Conservation (phyloP, 2,329 filamentous ascomycete species). For the Sporothrix globosa region DNA sequence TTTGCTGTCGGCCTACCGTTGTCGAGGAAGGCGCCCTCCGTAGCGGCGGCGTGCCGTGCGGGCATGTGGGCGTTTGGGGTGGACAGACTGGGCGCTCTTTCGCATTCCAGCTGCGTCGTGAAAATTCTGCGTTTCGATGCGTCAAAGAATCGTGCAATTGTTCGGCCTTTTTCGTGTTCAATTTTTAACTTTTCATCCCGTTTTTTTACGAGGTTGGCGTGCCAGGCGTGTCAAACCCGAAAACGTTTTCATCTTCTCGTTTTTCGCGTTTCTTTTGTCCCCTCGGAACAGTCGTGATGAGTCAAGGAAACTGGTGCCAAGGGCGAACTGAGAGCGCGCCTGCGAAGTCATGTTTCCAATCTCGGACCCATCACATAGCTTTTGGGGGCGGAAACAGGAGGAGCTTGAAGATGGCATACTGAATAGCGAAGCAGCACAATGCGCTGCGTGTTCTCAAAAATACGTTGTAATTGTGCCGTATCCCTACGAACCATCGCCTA, state of each 20-base stretch:
- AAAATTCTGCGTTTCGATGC: conserved; percentile 25
- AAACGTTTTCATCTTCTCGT: background rate
- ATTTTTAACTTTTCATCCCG: background rate
- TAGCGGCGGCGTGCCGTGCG: conserved; percentile 1
- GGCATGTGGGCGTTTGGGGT: conserved; percentile 11
- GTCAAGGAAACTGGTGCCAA: conserved; percentile 21
- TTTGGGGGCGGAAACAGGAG: conserved; percentile 12
- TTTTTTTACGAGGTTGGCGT: background rate
- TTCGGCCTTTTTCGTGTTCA: conserved; percentile 10
- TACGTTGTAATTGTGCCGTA: background rate
- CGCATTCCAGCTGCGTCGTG: conserved; percentile 14
- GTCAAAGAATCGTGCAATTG: conserved; percentile 10
- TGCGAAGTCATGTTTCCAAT: background rate
- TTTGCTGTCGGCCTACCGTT: background rate
- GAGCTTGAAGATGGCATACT: background rate
- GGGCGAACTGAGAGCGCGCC: conserved; percentile 12
- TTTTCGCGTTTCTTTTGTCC: background rate
- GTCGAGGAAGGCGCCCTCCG: conserved; percentile 9
- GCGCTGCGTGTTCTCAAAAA: background rate
- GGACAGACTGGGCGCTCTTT: conserved; percentile 16
- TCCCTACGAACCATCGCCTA: background rate
- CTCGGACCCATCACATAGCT: conserved; percentile 9
- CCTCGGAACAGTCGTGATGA: conserved; percentile 9
- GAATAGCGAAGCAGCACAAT: conserved; percentile 10
- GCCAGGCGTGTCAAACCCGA: background rate